These are phyloP conservation scores for Cucurbita ficifolia DNA, from an alignment of 306 rosid species.

Conservation along the genomic window DNA sequence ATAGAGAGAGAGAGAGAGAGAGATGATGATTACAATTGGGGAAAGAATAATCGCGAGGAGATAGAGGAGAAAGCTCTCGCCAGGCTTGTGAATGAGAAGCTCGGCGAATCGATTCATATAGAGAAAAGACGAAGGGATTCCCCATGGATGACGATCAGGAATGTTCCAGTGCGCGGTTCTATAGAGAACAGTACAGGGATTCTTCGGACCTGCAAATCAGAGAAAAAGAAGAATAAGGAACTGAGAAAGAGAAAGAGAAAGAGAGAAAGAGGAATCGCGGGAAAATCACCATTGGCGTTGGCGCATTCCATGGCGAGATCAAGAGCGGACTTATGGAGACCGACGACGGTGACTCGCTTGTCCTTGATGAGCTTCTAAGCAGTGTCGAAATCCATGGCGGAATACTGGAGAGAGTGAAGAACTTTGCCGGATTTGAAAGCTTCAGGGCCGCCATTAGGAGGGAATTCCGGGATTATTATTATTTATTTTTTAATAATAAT, in stretches of 20 bases:
- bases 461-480: constrained; percentile 59
- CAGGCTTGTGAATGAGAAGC: constrained; percentile 56
- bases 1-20: neutral
- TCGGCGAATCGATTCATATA: constrained; percentile 55
- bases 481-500: too few species aligned
- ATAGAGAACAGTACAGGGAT: constrained; percentile 49
- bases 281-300: constrained; percentile 25
- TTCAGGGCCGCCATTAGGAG: constrained; percentile 38
- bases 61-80: constrained; percentile 30
- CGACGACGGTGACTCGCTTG: constrained; percentile 39
- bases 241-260: neutral
- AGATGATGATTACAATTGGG: constrained; percentile 27
- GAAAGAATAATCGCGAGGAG: constrained; percentile 36
- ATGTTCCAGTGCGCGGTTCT: constrained; percentile 42
- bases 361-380: constrained; percentile 25
- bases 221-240: neutral
- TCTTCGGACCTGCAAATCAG: constrained; percentile 23
- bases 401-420: constrained; percentile 35
- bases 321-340: constrained; percentile 49
- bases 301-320: constrained; percentile 54
- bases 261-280: neutral
- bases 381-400: constrained; percentile 31
- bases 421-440: constrained; percentile 32
- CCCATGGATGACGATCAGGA: constrained; percentile 64
- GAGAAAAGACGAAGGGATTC: constrained; percentile 31